Conservation (phyloP, 139 green algal species). For the Picochlorum costavermella region DNA sequence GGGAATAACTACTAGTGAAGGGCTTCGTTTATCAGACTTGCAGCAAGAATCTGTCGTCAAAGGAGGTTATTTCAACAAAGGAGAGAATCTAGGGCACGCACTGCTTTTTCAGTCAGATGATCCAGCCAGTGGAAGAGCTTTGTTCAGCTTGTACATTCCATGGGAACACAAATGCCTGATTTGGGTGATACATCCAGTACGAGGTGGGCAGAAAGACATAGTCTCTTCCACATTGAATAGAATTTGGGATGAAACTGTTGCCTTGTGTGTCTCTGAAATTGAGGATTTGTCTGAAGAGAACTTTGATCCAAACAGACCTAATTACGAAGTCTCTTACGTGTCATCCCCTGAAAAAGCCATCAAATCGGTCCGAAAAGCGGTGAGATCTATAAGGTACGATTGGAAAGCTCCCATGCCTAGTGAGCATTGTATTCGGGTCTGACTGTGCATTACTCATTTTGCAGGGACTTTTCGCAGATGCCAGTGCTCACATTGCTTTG, state of each 20-base stretch:
- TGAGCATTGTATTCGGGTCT: too few relatives aligned
- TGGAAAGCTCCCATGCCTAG: too few relatives aligned
- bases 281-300: conserved; percentile 8
- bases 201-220: conserved; percentile 39
- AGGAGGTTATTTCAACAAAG: conserved; percentile 18
- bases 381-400: too few relatives aligned
- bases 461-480: too few relatives aligned
- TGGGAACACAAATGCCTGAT: conserved; percentile 17
- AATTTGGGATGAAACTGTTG: conserved; percentile 45
- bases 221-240: conserved; percentile 31
- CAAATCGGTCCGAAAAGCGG: conserved; percentile 10
- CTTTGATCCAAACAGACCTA: background rate
- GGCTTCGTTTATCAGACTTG: conserved; percentile 63
- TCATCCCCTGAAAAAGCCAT: conserved; percentile 11
- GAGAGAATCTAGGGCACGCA: conserved; percentile 57
- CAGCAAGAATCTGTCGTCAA: conserved; percentile 37
- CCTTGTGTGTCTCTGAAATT: background rate
- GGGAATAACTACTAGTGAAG: conserved; percentile 33
- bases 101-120: conserved; percentile 55
- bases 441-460: too few relatives aligned
- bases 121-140: conserved; percentile 20
- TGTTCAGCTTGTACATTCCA: conserved; percentile 53
- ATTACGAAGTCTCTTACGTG: conserved; percentile 57
- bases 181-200: conserved; percentile 31
- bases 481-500: too few relatives aligned